Conservation (phyloP, 495 filamentous ascomycete species). For the Pyrenula massariospora region DNA sequence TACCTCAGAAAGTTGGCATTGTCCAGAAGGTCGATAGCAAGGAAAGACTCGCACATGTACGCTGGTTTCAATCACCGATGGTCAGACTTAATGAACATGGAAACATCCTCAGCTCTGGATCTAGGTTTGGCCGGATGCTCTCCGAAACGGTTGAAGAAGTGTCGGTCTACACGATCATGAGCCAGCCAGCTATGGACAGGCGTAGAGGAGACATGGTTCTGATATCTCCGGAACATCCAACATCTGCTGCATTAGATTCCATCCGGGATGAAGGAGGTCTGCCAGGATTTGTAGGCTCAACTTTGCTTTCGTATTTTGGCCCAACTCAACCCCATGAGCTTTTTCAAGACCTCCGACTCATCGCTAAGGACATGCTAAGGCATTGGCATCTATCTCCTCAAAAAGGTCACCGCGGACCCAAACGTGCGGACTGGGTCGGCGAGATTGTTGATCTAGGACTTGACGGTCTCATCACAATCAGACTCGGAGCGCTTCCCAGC, state of each 20-base stretch:
- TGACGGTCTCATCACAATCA: conserved; percentile 40
- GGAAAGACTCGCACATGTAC: conserved; percentile 40
- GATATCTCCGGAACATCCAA: conserved; percentile 22
- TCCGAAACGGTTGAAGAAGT: conserved; percentile 30
- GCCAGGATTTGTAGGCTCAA: background rate
- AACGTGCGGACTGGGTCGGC: conserved; percentile 36
- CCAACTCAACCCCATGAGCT: background rate
- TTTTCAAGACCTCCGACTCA: background rate
- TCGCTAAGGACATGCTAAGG: background rate
- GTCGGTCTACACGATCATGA: conserved; percentile 45
- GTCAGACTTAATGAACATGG: conserved; percentile 25
- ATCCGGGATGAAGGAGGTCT: background rate
- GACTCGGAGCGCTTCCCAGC: conserved; percentile 28
- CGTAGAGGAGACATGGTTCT: conserved; percentile 38
- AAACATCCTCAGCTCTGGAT: conserved; percentile 16
- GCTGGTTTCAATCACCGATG: conserved; percentile 36
- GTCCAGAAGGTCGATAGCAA: conserved; percentile 42
- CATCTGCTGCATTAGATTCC: conserved; percentile 2
- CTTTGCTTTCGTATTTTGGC: background rate
- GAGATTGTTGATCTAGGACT: conserved; percentile 41
- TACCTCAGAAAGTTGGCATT: conserved; percentile 39
- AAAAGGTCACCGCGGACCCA: conserved; percentile 1
- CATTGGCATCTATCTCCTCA: background rate
- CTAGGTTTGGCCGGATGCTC: conserved; percentile 29
- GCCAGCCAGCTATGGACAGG: conserved; percentile 27